Percentiles rank a stretch among this genome's conserved stretches.
Evolutionary conservation across 148 eudicot genomes (phyloP).

Genomic region (Vaccinium myrtillus): DNA sequence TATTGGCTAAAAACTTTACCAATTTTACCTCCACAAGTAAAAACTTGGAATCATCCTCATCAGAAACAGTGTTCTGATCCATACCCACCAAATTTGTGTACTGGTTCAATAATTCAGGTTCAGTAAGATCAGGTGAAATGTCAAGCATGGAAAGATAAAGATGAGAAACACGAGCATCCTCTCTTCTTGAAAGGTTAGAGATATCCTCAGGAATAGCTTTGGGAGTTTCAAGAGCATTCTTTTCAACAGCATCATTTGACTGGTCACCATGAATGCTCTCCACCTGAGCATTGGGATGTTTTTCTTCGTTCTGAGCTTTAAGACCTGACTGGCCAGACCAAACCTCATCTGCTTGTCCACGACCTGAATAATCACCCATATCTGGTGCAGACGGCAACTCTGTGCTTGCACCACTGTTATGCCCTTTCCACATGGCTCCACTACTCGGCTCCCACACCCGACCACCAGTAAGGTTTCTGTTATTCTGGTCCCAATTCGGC

Average conservation of each 20-base stretch:
- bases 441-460: slow-evolving; percentile 58
- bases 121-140: slow-evolving; percentile 66
- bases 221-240: slow-evolving; percentile 32
- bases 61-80: slow-evolving; percentile 35
- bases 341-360: slow-evolving; percentile 46
- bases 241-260: slow-evolving; percentile 34
- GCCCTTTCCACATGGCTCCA: slow-evolving; percentile 62
- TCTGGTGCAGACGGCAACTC: slow-evolving; percentile 42
- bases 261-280: slow-evolving; percentile 34
- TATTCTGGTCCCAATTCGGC: slow-evolving; percentile 38
- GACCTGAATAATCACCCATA: slow-evolving; percentile 39
- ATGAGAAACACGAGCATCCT: slow-evolving; percentile 40
- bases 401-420: slow-evolving; percentile 42
- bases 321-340: slow-evolving; percentile 41
- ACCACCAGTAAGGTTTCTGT: slow-evolving; percentile 35
- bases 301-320: slow-evolving; percentile 38
- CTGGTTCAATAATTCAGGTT: slow-evolving; percentile 66
- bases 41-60: slow-evolving; percentile 40
- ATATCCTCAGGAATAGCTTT: slow-evolving; percentile 40
- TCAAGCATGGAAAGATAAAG: slow-evolving; percentile 75
- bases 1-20: background rate
- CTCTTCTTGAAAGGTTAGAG: slow-evolving; percentile 33
- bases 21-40: slow-evolving; percentile 52
- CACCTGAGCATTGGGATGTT: slow-evolving; percentile 33
- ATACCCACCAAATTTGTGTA: slow-evolving; percentile 46